Conservation (phyloP, 202 grass and related monocot species). For the Schoenoplectus tabernaemontani region DNA sequence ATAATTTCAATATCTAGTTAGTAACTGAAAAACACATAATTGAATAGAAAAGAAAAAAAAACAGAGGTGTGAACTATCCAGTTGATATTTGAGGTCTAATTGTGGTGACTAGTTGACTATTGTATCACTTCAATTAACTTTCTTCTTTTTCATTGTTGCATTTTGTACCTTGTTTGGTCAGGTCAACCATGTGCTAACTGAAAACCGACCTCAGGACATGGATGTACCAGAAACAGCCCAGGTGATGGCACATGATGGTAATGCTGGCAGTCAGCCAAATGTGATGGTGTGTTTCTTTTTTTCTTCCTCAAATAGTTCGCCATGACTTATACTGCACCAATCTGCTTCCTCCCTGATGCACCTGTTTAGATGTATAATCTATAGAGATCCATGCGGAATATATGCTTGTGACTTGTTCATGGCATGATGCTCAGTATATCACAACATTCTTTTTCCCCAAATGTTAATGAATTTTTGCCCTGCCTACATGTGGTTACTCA, state of each 20-base stretch:
- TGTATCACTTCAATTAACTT: neutral
- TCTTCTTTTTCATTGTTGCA: neutral
- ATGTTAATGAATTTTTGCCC: neutral
- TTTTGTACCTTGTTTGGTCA: neutral
- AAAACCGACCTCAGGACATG: constrained; percentile 13
- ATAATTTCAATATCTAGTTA: neutral
- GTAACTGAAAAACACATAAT: neutral
- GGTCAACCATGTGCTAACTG: constrained; percentile 19
- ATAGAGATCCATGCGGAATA: neutral
- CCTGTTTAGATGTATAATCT: neutral
- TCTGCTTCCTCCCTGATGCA: neutral
- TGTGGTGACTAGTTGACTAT: too few relatives aligned
- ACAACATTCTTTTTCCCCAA: neutral
- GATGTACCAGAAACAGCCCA: constrained; percentile 15
- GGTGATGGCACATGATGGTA: neutral
- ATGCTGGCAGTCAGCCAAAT: constrained; percentile 1
- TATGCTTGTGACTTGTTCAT: neutral
- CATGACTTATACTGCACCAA: too few relatives aligned
- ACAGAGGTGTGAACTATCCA: neutral
- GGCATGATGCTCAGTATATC: neutral
- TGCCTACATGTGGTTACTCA: neutral
- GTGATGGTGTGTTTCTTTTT: neutral
- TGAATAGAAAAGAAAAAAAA: neutral
- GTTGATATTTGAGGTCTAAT: neutral
- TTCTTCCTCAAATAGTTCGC: too few relatives aligned